Evolutionary conservation across 1,139 yeast species (phyloP), one percentile per base, ranked within the genome.

Genomic region (Magnusiomyces starmeri): DNA sequence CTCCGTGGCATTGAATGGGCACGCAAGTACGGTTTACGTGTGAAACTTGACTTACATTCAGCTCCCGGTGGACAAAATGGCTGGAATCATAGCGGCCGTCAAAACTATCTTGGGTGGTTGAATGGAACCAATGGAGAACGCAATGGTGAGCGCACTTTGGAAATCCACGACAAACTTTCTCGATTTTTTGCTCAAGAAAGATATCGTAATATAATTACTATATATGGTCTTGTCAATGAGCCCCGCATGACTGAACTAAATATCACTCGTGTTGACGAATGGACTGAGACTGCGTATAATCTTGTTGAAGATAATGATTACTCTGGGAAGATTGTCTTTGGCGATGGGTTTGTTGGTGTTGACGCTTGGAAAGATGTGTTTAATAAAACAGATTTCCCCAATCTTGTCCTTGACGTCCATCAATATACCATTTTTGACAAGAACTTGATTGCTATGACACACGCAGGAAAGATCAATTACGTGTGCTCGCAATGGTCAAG

Each of bases 61-160:
- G 92, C 85, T 25, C 90, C 96, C 46, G 96, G 96, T 10, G 84
- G 95, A 29, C 96, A 89, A 67, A 89, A 89, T 65, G 96, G 96
- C 26, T 89, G 89, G 70, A 95, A 89, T 65, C 89, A 88, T 69
- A 83, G 94, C 22, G 96, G 96, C 25, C 72, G 81, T 51, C 78
- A 95, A 64, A 95, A 85, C 59, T 60, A 63, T 14, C 64, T 79
- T 50, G 72, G 71, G 9, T 88, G 85, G 80, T 82, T 88, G 18
- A 71, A 79, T 54, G 69, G 69, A 22, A 63, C 71, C 20, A 54
- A 59, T 20, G 71, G 70, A 3, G 56, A 56, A 2, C 53, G 58
- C 25, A 62, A 60, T 51, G 70, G 68, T 34, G 49, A 66, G 35
- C 56, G 62, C 40, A 60, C 70, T 1, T 54, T 68, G 4, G 74